These are phyloP conservation scores for Lepidopterella palustris DNA, from an alignment of 495 filamentous ascomycete genomes.

Conservation along the genomic window DNA sequence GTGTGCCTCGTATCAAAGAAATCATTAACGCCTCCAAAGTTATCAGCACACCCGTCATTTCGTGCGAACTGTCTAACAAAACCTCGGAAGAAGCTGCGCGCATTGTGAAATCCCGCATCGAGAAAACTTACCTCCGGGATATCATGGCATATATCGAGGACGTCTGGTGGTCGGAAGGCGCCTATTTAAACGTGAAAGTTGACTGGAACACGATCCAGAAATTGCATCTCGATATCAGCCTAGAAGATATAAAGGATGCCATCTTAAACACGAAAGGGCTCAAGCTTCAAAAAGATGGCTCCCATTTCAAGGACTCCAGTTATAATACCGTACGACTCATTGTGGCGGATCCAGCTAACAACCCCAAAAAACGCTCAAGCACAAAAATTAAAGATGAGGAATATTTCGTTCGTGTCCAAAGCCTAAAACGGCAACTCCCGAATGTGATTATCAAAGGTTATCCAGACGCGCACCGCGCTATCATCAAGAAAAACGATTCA, in stretches of 20 bases:
- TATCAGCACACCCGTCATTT: slow-evolving; percentile 92
- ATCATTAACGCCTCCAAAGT: slow-evolving; percentile 94
- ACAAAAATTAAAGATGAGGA: slow-evolving; percentile 49
- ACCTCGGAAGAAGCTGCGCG: slow-evolving; percentile 65
- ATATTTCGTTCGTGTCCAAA: slow-evolving; percentile 72
- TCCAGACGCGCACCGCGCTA: slow-evolving; percentile 74
- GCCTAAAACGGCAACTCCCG: slow-evolving; percentile 75
- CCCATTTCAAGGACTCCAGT: slow-evolving; percentile 44
- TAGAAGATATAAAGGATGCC: slow-evolving; percentile 61
- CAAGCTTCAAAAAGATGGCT: slow-evolving; percentile 47
- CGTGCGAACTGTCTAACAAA: slow-evolving; percentile 69
- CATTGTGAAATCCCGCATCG: slow-evolving; percentile 83
- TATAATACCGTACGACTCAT: slow-evolving; percentile 49
- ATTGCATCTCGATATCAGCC: slow-evolving; percentile 67
- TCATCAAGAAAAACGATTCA: slow-evolving; percentile 71
- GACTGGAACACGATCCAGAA: slow-evolving; percentile 69
- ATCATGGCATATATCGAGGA: slow-evolving; percentile 74
- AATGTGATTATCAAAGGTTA: slow-evolving; percentile 78
- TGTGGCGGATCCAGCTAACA: slow-evolving; percentile 28
- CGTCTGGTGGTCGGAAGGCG: slow-evolving; percentile 66
- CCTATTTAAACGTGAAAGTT: slow-evolving; percentile 66
- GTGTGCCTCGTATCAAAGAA: slow-evolving; percentile 99
- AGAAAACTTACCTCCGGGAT: slow-evolving; percentile 75
- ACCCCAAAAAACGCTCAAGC: slow-evolving; percentile 24
- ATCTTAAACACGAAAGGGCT: slow-evolving; percentile 75